Base-by-base conservation (phyloP, 805 yeast genomes). In the Vanderwaltozyma yarrowii region DNA sequence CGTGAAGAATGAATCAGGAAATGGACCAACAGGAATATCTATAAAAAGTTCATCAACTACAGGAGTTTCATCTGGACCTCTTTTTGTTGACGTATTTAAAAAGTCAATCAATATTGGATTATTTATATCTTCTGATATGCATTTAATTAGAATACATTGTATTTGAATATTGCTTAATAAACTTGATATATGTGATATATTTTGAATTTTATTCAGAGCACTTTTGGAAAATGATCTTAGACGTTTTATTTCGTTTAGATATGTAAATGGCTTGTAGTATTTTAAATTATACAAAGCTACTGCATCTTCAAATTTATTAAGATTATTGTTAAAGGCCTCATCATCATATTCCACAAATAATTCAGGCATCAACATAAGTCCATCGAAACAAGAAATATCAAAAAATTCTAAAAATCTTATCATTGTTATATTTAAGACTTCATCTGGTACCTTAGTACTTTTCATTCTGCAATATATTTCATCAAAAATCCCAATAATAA, bases 401-500 rank as follows among this genome's bases (percentile, higher is more conserved):
- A 35, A 29, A 29, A 8, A 30, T 4, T 35, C 12, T 11, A 35
- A 21, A 11, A 35, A 27, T 7, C 24, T 15, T 12, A 16, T 12
- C 33, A 35, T 30, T 12, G 30, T 35, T 10, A 14, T 23, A n/a
- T 35, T 17, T 11, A 23, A n/a, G 1, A 35, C 38, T 9, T 15
- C 21, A 9, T 17, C 30, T 6, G 17, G 15, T 15, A 30, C 21
- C 10, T 24, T 10, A 23, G 30, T 4, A 16, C 30, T 19, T 9
- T 14, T 35, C 38, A 35, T 35, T 24, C 33, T 35, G 33, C 38
- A 35, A 14, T 23, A 35, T 12, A 30, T 9, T 21, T 35, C 17
- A 24, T 35, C 30, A 13, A 29, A 35, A 9, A 35, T 29, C 5
- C 19, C 14, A n/a, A 35, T 17, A 11, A 30, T 9, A 16, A 17